Conservation (phyloP, 257 asterid genomes). For the Capsicum chinense region DNA sequence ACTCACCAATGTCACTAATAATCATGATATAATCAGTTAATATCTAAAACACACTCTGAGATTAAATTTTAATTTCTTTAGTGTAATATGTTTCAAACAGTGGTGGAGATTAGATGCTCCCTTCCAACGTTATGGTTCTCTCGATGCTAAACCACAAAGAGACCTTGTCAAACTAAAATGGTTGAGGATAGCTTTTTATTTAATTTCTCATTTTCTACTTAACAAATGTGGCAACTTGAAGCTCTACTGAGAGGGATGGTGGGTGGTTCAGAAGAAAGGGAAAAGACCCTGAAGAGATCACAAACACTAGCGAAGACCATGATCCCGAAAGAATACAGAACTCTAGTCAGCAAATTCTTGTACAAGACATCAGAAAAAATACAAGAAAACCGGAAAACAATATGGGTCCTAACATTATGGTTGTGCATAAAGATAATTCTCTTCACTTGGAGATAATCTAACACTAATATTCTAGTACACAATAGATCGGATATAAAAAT, state of each 20-base stretch:
- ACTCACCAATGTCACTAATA: too few relatives aligned
- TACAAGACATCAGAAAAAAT: slow-evolving; percentile 50
- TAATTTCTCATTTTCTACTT: not conserved
- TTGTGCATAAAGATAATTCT: slow-evolving; percentile 48
- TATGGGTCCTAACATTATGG: slow-evolving; percentile 69
- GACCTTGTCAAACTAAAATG: not conserved
- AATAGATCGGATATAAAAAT: too few relatives aligned
- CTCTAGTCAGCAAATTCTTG: slow-evolving; percentile 66
- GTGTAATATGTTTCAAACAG: too few relatives aligned
- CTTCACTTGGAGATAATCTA: slow-evolving; percentile 44
- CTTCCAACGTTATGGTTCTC: too few relatives aligned
- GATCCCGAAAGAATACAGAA: slow-evolving; percentile 78
- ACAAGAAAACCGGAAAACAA: slow-evolving; percentile 71
- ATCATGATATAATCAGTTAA: too few relatives aligned
- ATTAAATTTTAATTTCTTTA: too few relatives aligned
- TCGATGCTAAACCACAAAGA: too few relatives aligned
- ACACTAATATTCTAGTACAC: too few relatives aligned
- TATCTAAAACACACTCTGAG: too few relatives aligned
- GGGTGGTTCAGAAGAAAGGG: slow-evolving; percentile 46
- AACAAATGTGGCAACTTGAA: slow-evolving; percentile 94
- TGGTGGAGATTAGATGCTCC: too few relatives aligned
- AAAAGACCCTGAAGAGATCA: slow-evolving; percentile 40
- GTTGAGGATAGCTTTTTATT: not conserved
- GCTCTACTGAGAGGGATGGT: slow-evolving; percentile 73
- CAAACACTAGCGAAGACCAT: slow-evolving; percentile 74